Base-by-base conservation (phyloP, 2,329 filamentous ascomycete species). In the Phialophora verrucosa region DNA sequence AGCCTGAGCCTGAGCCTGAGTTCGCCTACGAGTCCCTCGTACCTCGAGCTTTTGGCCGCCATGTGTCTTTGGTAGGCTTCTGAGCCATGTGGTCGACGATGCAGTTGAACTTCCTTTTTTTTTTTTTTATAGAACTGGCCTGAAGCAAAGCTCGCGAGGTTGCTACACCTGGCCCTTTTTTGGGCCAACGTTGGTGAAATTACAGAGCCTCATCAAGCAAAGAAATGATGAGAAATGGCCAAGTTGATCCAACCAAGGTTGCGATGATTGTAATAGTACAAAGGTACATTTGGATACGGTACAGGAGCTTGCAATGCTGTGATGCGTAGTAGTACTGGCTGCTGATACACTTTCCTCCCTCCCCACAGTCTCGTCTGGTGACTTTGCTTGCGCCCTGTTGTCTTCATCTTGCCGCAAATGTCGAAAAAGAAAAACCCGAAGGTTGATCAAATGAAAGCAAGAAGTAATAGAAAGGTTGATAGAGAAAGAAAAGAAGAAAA, bases 401-500 rank as follows among this genome's bases (percentile, higher is more conserved):
- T 55, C 53, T 55, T 55, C 38, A 42, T 58, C 55, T 42, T 44
- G 29, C 55, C 10, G n/a, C 55, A 11, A 38, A 38, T 32, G 32
- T 58, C 55, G 55, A 42, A 54, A 62, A 29, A 54, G 25, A 44
- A 44, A 56, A 35, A 8, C 10, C 10, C 12, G 1, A 44, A 55
- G 38, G 27, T 31, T 55, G 53, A 31, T 55, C 12, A 55, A 53
- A n/a, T 31, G 53, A 55, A 55, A 55, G 53, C 35, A 55, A 23
- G 58, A 60, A 60, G 29, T 27, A 31, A 38, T 31, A 25, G 23
- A 53, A 51, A 51, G 20, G 44, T 54, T 25, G 50, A 7, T 53
- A n/a, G 31, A 62, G 8, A 55, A 54, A 62, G 49, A 54, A 62
- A 55, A 7, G 53, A 56, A 54, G 10, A 55, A 38, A 11, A 44